Conservation (phyloP, 371 early-diverging fungal species). For the Choanephora cucurbitarum region DNA sequence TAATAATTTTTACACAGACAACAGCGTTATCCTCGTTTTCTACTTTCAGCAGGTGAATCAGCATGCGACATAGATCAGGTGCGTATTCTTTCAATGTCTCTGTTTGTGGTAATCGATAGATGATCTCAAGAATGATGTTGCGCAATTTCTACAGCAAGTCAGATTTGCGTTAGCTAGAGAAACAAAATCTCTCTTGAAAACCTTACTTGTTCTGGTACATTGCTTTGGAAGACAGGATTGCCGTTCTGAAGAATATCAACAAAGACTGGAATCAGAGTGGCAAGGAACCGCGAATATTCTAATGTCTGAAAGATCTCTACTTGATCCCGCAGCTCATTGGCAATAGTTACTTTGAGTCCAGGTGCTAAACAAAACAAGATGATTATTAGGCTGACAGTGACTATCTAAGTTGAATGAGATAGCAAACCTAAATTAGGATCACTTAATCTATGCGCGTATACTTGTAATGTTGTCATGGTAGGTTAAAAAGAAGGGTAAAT, state of each 20-base stretch:
- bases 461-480: constrained; percentile 60
- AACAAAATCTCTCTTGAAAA: no score
- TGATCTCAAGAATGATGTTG: constrained; percentile 85
- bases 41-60: constrained; percentile 77
- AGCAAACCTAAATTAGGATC: constrained; percentile 64
- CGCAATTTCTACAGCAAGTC: constrained; percentile 76
- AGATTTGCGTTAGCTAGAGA: no score
- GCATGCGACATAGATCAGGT: constrained; percentile 56
- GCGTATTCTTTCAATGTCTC: constrained; percentile 72
- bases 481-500: no score
- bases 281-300: constrained; percentile 81
- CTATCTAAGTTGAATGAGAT: no score
- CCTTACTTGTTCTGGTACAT: constrained; percentile 85
- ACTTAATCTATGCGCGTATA: constrained; percentile 68
- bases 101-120: constrained; percentile 90
- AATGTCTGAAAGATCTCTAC: constrained; percentile 86
- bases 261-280: constrained; percentile 85
- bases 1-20: constrained; percentile 90
- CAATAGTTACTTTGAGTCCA: constrained; percentile 80
- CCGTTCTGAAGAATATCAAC: constrained; percentile 73
- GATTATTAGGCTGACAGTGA: no score
- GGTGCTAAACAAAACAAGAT: constrained; percentile 35
- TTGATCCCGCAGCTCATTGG: constrained; percentile 88
- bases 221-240: constrained; percentile 80
- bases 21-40: constrained; percentile 98